These are phyloP conservation scores for Colletotrichum godetiae DNA, from an alignment of 2,329 filamentous ascomycete genomes.

Conservation along the genomic window DNA sequence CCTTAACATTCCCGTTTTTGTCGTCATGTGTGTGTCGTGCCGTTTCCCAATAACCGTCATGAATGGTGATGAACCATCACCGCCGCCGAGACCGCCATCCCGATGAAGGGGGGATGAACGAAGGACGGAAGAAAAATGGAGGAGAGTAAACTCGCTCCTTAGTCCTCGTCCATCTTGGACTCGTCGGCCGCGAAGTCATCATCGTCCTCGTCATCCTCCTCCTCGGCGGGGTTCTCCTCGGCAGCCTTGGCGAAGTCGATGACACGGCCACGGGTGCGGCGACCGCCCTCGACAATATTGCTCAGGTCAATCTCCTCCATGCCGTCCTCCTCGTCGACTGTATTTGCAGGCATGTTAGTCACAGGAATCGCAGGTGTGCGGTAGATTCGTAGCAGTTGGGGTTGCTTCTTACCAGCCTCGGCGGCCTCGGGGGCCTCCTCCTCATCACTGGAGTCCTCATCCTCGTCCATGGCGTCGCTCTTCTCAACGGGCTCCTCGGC, in stretches of 20 bases:
- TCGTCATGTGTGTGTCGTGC: conserved; percentile 1
- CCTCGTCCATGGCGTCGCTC: conserved; percentile 79
- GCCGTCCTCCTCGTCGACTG: conserved; percentile 79
- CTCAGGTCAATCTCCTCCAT: conserved; percentile 90
- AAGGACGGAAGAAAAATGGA: conserved; percentile 6
- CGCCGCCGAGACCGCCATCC: too few species aligned
- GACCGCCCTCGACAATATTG: conserved; percentile 84
- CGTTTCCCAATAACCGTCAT: conserved; percentile 7
- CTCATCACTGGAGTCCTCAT: conserved; percentile 79
- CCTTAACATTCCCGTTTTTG: conserved; percentile 1
- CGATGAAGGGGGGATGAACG: neutral
- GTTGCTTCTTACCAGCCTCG: conserved; percentile 39
- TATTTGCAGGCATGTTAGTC: conserved; percentile 41
- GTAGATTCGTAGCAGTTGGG: conserved; percentile 33
- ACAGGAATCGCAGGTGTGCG: conserved; percentile 34
- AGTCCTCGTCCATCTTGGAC: conserved; percentile 77
- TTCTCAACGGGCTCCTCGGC: conserved; percentile 59
- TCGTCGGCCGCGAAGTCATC: conserved; percentile 76
- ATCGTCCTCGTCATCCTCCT: conserved; percentile 84
- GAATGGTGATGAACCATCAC: neutral
- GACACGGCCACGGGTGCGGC: conserved; percentile 89
- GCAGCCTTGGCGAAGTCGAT: conserved; percentile 96
- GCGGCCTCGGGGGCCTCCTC: conserved; percentile 63
- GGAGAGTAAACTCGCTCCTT: conserved; percentile 30
- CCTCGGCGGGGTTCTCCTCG: conserved; percentile 78